Evolutionary conservation across 495 filamentous ascomycete genomes (phyloP), one percentile per base, ranked within the genome.

Genomic region (Penicillium diatomitis): DNA sequence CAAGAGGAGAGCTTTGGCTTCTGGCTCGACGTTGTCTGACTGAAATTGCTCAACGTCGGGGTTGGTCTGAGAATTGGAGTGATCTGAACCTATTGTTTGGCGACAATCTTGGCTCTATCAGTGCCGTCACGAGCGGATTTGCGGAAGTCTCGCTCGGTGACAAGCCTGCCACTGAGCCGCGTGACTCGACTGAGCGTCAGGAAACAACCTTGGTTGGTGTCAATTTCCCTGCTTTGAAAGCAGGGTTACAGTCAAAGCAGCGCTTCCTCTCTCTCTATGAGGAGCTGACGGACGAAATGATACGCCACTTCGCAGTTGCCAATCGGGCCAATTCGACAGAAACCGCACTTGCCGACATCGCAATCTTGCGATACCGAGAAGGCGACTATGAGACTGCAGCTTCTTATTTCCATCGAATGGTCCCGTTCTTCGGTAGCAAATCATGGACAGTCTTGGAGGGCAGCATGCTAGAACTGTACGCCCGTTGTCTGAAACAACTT

Each of bases 391-490:
- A 62, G 8, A 75, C 80, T 8, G 90, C 91, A 8, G 84, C 87
- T 2, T 80, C 75, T 3, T 90, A 87, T 57, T 90, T 97, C 61
- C 80, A 83, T 57, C 76, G 81, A n/a, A 78, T 90, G 47, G 84
- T 86, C 6, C 84, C 88, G 2, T 86, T 88, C 55, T 96, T 92
- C 59, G 85, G 83, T 0, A 84, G 84, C 43, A 81, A 79, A 53
- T 76, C 83, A 10, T 98, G 92, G 92, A 79, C 73, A 38, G 65
- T 84, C 4, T 71, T 96, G 8, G 89, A 96, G 59, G 76, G 85
- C 8, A 82, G 80, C 2, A 86, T 95, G 78, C 72, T 98, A 30
- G 77, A 87, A 43, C 83, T 96, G 75, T 88, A 94, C 62, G 82
- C 88, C 3, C 79, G 79, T 34, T 96, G 88, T 66, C 74, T 97